Evolutionary conservation across 83 land plant genomes (phyloP).

Genomic region (Larix sibirica): DNA sequence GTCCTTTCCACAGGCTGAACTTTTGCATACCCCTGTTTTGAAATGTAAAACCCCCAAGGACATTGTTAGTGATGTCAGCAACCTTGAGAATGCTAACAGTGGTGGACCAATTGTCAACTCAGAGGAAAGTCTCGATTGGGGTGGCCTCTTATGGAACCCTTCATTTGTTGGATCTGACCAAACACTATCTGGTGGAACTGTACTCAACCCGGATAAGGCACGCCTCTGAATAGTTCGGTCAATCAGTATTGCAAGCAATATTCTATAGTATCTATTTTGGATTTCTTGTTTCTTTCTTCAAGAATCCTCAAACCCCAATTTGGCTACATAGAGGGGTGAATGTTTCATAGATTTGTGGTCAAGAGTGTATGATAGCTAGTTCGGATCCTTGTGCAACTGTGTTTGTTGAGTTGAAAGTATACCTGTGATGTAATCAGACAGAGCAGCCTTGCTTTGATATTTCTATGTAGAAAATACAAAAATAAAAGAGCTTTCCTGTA

Average conservation of each 20-base stretch:
- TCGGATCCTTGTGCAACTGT: slow-evolving; percentile 8
- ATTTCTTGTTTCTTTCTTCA: not conserved
- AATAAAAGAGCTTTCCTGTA: no score
- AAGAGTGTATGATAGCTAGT: slow-evolving; percentile 21
- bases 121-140: slow-evolving; percentile 29
- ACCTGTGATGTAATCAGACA: no score
- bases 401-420: no score
- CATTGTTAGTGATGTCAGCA: slow-evolving; percentile 16
- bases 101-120: slow-evolving; percentile 32
- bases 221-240: not conserved
- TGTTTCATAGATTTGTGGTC: slow-evolving; percentile 6
- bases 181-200: slow-evolving; percentile 32
- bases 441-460: no score
- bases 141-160: slow-evolving; percentile 29
- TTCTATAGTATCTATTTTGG: not conserved
- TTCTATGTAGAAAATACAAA: no score
- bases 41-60: slow-evolving; percentile 15
- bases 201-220: slow-evolving; percentile 28
- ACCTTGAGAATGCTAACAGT: slow-evolving; percentile 18
- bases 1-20: slow-evolving; percentile 44
- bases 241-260: not conserved
- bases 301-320: not conserved
- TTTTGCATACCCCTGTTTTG: slow-evolving; percentile 30
- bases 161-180: slow-evolving; percentile 23
- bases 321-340: not conserved